These are phyloP conservation scores for Raddia guianensis DNA, from an alignment of 176 grass and related monocot genomes.

Conservation along the genomic window DNA sequence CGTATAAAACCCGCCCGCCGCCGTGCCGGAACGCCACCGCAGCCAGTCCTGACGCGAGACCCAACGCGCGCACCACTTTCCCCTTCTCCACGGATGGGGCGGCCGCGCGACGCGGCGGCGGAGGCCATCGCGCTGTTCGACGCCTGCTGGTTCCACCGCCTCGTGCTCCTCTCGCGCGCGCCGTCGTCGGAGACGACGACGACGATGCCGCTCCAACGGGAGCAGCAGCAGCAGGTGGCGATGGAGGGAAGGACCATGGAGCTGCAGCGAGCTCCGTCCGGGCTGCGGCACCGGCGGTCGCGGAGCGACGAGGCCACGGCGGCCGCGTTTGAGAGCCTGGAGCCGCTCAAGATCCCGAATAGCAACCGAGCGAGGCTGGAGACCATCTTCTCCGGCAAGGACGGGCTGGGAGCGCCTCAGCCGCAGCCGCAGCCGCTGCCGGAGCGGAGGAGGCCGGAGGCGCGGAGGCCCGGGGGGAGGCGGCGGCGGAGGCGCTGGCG, in stretches of 20 bases:
- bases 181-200: not conserved
- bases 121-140: conserved; percentile 58
- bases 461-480: not conserved
- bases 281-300: conserved; percentile 60
- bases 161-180: conserved; percentile 47
- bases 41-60: not conserved
- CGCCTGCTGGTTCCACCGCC: conserved; percentile 64
- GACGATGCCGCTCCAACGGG: not conserved
- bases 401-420: conserved; percentile 19
- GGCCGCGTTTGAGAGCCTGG: conserved; percentile 35
- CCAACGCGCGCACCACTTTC: not conserved
- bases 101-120: not conserved
- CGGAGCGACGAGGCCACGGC: conserved; percentile 46
- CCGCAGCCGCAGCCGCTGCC: not conserved
- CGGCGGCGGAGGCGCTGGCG: conserved; percentile 39
- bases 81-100: not conserved
- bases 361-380: conserved; percentile 44
- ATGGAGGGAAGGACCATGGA: not conserved
- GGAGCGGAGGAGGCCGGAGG: conserved; percentile 22
- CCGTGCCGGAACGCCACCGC: conserved; percentile 18
- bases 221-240: not conserved
- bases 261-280: not conserved
- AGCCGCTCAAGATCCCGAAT: conserved; percentile 43
- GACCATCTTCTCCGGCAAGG: conserved; percentile 76
- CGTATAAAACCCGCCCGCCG: conserved; percentile 32